Evolutionary conservation across 2,329 filamentous ascomycete genomes (phyloP).

Genomic region (Aspergillus quadricinctus): DNA sequence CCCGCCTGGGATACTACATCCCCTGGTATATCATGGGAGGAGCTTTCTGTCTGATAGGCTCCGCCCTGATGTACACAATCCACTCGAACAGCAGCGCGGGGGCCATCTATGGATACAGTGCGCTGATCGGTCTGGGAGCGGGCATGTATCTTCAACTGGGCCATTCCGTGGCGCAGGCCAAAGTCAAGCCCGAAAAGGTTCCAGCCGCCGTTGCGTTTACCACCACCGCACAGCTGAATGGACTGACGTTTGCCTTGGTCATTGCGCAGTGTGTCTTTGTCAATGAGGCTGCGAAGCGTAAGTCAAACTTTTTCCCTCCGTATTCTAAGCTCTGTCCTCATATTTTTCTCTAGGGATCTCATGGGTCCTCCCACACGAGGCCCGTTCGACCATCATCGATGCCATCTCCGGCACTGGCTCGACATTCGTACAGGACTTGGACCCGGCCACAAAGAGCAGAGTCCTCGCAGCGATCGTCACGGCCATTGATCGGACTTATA

Average conservation of each 20-base stretch:
- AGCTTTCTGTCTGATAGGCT: constrained; percentile 7
- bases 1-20: constrained; percentile 14
- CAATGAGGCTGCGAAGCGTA: constrained; percentile 6
- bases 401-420: not conserved
- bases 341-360: not conserved
- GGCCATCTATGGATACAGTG: constrained; percentile 13
- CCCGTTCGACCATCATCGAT: not conserved
- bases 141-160: constrained; percentile 16
- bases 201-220: constrained; percentile 13
- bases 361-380: constrained; percentile 2
- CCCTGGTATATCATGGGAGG: constrained; percentile 17
- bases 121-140: constrained; percentile 14
- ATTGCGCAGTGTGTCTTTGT: constrained; percentile 15
- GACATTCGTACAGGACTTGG: constrained; percentile 1
- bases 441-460: not conserved
- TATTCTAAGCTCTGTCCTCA: not conserved
- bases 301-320: not conserved
- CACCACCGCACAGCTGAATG: constrained; percentile 13
- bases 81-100: constrained; percentile 1
- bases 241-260: constrained; percentile 13
- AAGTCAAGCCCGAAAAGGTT: constrained; percentile 4
- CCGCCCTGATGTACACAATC: constrained; percentile 15
- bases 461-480: constrained; percentile 4
- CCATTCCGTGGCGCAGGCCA: constrained; percentile 17
- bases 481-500: constrained; percentile 4